Conservation (phyloP, 139 green algal genomes). For the Volvox reticuliferus region DNA sequence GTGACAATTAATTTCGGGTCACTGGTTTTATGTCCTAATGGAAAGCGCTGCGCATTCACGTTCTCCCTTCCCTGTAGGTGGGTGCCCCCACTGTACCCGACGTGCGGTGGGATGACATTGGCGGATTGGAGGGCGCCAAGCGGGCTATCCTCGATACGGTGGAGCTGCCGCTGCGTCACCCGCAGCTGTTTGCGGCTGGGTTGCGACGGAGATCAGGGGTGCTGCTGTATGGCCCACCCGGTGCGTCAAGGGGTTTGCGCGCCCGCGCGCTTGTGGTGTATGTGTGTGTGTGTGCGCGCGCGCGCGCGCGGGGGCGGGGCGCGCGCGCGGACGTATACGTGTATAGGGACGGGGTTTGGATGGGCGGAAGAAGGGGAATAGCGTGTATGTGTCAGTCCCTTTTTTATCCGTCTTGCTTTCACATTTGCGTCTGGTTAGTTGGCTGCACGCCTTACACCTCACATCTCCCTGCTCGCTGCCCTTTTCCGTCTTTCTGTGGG, state of each 20-base stretch:
- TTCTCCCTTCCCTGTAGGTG: neutral
- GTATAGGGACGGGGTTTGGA: neutral
- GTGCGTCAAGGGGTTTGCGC: slow-evolving; percentile 37
- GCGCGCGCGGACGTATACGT: neutral
- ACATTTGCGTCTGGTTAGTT: no score
- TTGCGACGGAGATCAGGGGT: slow-evolving; percentile 87
- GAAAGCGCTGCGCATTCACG: no score
- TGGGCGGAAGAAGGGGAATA: neutral
- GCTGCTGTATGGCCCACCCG: slow-evolving; percentile 93
- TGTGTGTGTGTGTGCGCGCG: neutral
- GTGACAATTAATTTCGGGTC: no score
- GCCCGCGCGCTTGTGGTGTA: neutral
- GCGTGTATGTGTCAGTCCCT: no score
- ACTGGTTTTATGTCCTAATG: no score
- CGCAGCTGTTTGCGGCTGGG: slow-evolving; percentile 86
- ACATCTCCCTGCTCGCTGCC: neutral
- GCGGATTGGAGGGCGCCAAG: slow-evolving; percentile 90
- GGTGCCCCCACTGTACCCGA: slow-evolving; percentile 76
- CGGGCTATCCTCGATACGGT: slow-evolving; percentile 92
- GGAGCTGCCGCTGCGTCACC: slow-evolving; percentile 92
- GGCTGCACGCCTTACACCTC: no score
- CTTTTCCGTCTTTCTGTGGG: neutral
- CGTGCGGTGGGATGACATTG: slow-evolving; percentile 94
- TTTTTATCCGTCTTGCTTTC: no score
- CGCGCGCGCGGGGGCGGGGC: neutral